Percentiles rank a stretch among this genome's conserved stretches.
These are phyloP conservation scores for Odontarrhena argentea DNA, from an alignment of 345 rosid genomes.

Conservation along the genomic window DNA sequence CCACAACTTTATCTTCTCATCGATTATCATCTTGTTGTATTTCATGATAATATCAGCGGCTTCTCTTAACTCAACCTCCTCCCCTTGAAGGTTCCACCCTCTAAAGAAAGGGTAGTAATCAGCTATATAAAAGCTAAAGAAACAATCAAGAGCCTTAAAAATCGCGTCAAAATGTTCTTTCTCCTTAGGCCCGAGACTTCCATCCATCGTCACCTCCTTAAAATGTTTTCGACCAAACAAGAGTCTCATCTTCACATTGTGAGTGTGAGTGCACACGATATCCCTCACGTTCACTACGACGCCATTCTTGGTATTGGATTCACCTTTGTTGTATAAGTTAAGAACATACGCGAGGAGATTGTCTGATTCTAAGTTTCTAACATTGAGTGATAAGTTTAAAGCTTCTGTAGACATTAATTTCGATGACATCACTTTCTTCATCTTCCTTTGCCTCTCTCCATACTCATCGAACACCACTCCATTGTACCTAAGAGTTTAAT, in stretches of 20 bases:
- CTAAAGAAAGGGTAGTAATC: constrained; percentile 9
- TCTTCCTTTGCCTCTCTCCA: constrained; percentile 42
- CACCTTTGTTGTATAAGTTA: constrained; percentile 33
- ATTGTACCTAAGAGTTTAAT: constrained; percentile 1
- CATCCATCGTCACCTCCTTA: constrained; percentile 24
- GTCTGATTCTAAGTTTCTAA: constrained; percentile 46
- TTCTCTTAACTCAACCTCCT: constrained; percentile 35
- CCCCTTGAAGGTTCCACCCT: constrained; percentile 40
- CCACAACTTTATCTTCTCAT: constrained; percentile 26
- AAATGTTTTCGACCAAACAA: constrained; percentile 38
- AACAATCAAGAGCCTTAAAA: constrained; percentile 25
- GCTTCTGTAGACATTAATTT: constrained; percentile 26
- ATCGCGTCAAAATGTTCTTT: constrained; percentile 32
- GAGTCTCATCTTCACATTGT: constrained; percentile 39
- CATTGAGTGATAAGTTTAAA: constrained; percentile 34
- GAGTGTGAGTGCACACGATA: constrained; percentile 29
- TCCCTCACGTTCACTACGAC: constrained; percentile 17
- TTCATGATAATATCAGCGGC: constrained; percentile 16
- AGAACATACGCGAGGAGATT: constrained; percentile 41
- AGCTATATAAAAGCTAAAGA: constrained; percentile 6
- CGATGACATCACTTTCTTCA: constrained; percentile 36
- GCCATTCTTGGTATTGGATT: background rate
- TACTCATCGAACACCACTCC: constrained; percentile 8
- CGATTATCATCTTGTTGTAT: constrained; percentile 37
- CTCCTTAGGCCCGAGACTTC: constrained; percentile 32